Base-by-base conservation (phyloP, 2,329 filamentous ascomycete genomes). In the Aspergillus sp. region DNA sequence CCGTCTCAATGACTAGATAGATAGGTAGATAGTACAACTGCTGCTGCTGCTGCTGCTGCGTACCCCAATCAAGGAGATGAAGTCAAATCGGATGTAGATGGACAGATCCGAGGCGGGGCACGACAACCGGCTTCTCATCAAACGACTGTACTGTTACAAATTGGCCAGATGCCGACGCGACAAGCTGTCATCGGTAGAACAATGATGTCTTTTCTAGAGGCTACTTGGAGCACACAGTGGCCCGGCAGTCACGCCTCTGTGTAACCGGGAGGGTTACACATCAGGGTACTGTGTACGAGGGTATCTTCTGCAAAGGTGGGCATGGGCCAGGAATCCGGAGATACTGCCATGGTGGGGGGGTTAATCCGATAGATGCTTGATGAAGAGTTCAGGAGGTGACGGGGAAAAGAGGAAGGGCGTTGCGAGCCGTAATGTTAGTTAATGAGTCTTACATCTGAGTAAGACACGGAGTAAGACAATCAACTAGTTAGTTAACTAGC, bases 271-370 rank as follows among this genome's bases (percentile, higher is more conserved):
- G 10, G 39, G 53, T 55, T 32, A 47, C 53, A 55, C 53, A 11
- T 36, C 53, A 32, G 32, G 39, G 25, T 25, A 47, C 32, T 41
- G 17, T 55, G 39, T 55, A 55, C 53, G 53, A 47, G 53, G 53
- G 17, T 11, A 27, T 17, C 39, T 47, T 2, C 53, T 38, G 41
- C 39, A 17, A 25, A 27, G 15, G 13, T 27, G 23, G 38, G 38
- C 39, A 41, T 42, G 52, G 52, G 42, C 52, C 23, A 44, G 23
- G 52, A 30, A 15, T 36, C 25, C 27, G 23, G 39, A 32, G 39
- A 32, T 44, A 19, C 44, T 54, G 38, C 30, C 53, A 23, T 30
- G 25, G 3, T 13, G 10, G 15, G 21, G 39, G 3, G 25, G 3
- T 11, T 21, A 42, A 17, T 19, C n/a, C 39, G n/a, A n/a, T 3